A percentile compares a stretch with the other conserved stretches of the same genome.
These are phyloP conservation scores for Diaporthe citriasiana DNA, from an alignment of 2,329 filamentous ascomycete genomes.

Conservation along the genomic window DNA sequence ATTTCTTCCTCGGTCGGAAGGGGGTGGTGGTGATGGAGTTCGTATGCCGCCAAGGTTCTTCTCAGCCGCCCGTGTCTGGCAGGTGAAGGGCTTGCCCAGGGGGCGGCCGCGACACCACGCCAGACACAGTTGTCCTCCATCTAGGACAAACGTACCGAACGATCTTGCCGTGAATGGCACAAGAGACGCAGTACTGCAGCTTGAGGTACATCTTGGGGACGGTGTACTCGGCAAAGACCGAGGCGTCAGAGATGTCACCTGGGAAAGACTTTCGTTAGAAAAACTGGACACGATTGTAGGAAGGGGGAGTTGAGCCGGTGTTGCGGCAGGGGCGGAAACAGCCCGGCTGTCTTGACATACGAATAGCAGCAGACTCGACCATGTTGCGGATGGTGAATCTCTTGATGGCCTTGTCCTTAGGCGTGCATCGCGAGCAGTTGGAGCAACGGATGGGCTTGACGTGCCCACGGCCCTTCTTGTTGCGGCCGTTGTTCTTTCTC, in stretches of 20 bases:
- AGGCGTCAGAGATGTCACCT: conserved; percentile 99
- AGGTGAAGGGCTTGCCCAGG: conserved; percentile 37
- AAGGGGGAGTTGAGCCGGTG: background rate
- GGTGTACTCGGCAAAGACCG: conserved; percentile 98
- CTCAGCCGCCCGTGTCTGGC: conserved; percentile 60
- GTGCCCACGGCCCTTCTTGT: conserved; percentile 99
- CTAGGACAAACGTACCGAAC: conserved; percentile 88
- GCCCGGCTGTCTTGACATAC: conserved; percentile 72
- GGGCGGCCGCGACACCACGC: conserved; percentile 42
- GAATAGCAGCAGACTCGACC: conserved; percentile 99
- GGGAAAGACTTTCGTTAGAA: conserved; percentile 43
- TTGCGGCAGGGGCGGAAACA: conserved; percentile 17
- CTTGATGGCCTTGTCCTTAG: conserved; percentile 99
- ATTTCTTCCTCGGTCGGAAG: conserved; percentile 45
- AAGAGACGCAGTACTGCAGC: conserved; percentile 99
- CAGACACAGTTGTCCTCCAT: conserved; percentile 70
- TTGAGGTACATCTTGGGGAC: conserved; percentile 99
- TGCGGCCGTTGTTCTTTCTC: conserved; percentile 80
- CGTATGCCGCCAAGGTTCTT: conserved; percentile 56
- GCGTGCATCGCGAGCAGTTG: conserved; percentile 86
- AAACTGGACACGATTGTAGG: too few relatives aligned
- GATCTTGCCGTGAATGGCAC: conserved; percentile 99
- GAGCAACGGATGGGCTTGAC: conserved; percentile 95
- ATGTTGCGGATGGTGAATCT: conserved; percentile 99
- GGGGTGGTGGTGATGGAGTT: conserved; percentile 41